These are phyloP conservation scores for Picea abies DNA, from an alignment of 83 land plant genomes.

Conservation along the genomic window DNA sequence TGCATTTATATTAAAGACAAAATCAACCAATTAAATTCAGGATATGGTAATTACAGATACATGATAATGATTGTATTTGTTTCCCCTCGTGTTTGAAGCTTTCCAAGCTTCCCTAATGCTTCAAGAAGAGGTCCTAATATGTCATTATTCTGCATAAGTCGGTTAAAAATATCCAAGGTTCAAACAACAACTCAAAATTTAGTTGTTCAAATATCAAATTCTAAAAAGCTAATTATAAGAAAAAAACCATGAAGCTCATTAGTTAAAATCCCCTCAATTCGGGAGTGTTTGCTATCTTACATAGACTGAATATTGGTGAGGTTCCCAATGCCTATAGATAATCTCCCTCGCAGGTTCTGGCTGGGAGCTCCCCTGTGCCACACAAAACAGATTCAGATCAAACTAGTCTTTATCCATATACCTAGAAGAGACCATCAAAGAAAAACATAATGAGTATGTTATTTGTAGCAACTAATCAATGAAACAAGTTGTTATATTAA, in stretches of 20 bases:
- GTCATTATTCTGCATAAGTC: conserved; percentile 76
- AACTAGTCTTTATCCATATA: too few relatives aligned
- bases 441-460: not conserved
- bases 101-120: too few relatives aligned
- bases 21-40: too few relatives aligned
- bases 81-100: too few relatives aligned
- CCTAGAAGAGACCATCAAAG: too few relatives aligned
- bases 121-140: conserved; percentile 50
- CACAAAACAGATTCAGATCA: not conserved
- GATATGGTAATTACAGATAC: too few relatives aligned
- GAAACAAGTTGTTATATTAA: not conserved
- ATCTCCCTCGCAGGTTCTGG: conserved; percentile 41
- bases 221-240: not conserved
- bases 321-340: conserved; percentile 36
- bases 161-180: conserved; percentile 15
- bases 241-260: not conserved
- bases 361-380: conserved; percentile 43
- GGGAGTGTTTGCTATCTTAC: conserved; percentile 13
- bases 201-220: not conserved
- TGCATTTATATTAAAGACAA: too few relatives aligned
- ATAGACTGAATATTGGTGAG: conserved; percentile 45
- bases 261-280: not conserved
- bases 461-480: not conserved
- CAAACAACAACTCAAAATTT: not conserved
- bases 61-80: too few relatives aligned